Base-by-base conservation (phyloP, 2,329 filamentous ascomycete genomes). In the Neobulgaria alba region DNA sequence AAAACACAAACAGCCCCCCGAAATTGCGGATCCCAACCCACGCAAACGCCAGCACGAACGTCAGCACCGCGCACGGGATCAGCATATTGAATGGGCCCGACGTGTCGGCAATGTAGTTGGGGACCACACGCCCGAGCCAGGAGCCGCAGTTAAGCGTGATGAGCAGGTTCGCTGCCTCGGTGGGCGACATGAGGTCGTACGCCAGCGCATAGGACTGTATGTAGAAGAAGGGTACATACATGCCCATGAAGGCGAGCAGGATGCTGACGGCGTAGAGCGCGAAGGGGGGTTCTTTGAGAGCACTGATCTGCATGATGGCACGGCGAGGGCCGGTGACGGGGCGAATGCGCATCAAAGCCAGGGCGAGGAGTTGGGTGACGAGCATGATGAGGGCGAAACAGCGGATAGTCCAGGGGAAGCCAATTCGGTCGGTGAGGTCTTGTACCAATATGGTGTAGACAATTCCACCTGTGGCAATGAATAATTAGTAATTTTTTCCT, bases 1-100 rank as follows among this genome's bases (percentile, higher is more conserved):
- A 69, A 57, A 84, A 86, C 23, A 77, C 66, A 36, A 85, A 68
- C 12, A 87, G 68, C 21, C 87, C 71, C 0, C 76, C 66, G 3
- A 75, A 70, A 18, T 63, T 65, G 4, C 62, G 63, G 10, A 62
- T 60, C 2, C 67, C 65, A 7, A 75, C 61, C 74, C 75, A 71
- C 2, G 29, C 29, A 29, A 44, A 46, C 33, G 21, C 38, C 7
- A 46, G 20, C 19, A 50, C 21, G 3, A 19, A 29, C 5, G 40
- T 20, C 3, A 39, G 19, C 4, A 43, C n/a, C 9, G 40, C 37
- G 2, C 53, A 58, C 0, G 55, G 60, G 2, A 58, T 36, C 10
- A 23, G 9, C 12, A 38, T 23, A 52, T 75, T 75, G 58, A 67
- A 72, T 4, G 64, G 63, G 3, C 72, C 73, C 10, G 69, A 43